These are phyloP conservation scores for Penicillium taxi DNA, from an alignment of 495 filamentous ascomycete species.

Conservation along the genomic window DNA sequence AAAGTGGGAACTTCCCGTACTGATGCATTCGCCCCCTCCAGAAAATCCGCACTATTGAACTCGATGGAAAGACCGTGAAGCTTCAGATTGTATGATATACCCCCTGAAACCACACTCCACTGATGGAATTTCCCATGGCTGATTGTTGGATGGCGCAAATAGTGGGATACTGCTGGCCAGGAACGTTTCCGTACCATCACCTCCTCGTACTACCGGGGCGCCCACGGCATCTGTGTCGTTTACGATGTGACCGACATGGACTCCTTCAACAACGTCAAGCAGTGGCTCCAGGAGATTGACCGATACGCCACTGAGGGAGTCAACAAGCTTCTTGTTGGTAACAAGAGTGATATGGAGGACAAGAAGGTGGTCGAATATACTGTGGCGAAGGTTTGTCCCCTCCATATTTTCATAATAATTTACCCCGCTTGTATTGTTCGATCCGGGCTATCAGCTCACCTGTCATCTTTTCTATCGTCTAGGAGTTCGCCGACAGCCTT, in stretches of 20 bases:
- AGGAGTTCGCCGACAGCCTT: conserved; percentile 99
- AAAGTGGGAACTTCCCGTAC: conserved; percentile 8
- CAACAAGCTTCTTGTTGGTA: conserved; percentile 97
- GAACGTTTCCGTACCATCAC: conserved; percentile 99
- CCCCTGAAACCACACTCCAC: too few species aligned
- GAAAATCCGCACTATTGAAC: conserved; percentile 99
- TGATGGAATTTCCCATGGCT: conserved; percentile 5
- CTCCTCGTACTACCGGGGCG: conserved; percentile 97
- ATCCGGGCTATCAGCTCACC: too few species aligned
- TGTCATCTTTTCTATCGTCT: conserved; percentile 3
- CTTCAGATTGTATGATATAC: conserved; percentile 80
- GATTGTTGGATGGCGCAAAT: conserved; percentile 9
- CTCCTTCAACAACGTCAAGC: conserved; percentile 99
- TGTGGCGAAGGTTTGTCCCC: conserved; percentile 77
- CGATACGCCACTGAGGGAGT: conserved; percentile 98
- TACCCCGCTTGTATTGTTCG: background rate
- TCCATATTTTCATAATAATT: background rate
- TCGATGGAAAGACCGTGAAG: conserved; percentile 99
- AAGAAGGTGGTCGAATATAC: conserved; percentile 99
- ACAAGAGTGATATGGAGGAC: conserved; percentile 99
- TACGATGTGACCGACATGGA: conserved; percentile 99
- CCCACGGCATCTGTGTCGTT: conserved; percentile 98
- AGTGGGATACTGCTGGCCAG: conserved; percentile 99
- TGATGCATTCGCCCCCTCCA: conserved; percentile 35
- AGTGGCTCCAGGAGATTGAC: conserved; percentile 99